A percentile compares a stretch with the other conserved stretches of the same genome.
phyloP scores from a whole-genome alignment of 768 basidiomycete genomes.

The Kwoniella botswanensis region DNA sequence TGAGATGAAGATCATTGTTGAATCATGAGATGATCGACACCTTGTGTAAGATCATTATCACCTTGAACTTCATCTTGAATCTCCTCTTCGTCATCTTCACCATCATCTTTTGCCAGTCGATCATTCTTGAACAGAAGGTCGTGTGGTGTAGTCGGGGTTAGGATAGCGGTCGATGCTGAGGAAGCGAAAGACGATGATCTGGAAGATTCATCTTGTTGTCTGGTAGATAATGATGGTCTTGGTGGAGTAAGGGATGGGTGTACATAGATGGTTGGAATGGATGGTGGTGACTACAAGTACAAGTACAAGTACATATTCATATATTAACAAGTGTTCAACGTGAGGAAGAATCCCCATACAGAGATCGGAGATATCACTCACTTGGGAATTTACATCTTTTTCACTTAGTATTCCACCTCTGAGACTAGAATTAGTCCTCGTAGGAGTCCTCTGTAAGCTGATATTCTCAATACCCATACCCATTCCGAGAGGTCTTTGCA shows the following conservation, averaged over 20 bases:
- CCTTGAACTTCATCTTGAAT: background rate
- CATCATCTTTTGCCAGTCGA: background rate
- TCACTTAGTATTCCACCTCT: background rate
- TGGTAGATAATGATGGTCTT: slow-evolving; percentile 22
- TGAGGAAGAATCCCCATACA: background rate
- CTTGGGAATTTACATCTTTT: slow-evolving; percentile 21
- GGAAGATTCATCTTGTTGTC: background rate
- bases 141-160: slow-evolving; percentile 17
- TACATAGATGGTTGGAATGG: slow-evolving; percentile 20
- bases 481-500: slow-evolving; percentile 21
- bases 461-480: slow-evolving; percentile 3
- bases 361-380: slow-evolving; percentile 8
- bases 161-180: slow-evolving; percentile 10
- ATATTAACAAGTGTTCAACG: background rate
- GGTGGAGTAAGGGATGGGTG: slow-evolving; percentile 21
- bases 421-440: background rate
- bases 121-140: slow-evolving; percentile 13
- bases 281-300: background rate
- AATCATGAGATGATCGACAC: slow-evolving; percentile 3
- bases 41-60: background rate
- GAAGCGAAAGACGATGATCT: slow-evolving; percentile 20
- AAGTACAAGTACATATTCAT: background rate
- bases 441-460: slow-evolving; percentile 1
- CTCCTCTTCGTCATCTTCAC: slow-evolving; percentile 1
- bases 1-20: background rate